Base-by-base conservation (phyloP, 805 yeast genomes). In the Candida ulmi region DNA sequence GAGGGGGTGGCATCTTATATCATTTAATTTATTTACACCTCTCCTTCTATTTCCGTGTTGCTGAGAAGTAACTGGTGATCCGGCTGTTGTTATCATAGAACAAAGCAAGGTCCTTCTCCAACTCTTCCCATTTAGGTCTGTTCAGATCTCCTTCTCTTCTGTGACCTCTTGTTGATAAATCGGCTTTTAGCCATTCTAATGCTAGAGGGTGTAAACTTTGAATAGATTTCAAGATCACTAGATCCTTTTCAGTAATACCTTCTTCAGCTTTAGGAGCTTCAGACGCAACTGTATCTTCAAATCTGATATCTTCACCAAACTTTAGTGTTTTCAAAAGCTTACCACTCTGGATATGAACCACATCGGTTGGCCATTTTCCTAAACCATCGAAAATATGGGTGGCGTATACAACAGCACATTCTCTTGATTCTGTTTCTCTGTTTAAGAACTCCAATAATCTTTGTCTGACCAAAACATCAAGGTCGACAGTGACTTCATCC, bases 371-470 rank as follows among this genome's bases (percentile, higher is more conserved):
- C 96, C 98, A 93, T 35, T 72, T 69, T 12, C 87, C 88, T 41
- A 93, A 72, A 0, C 99, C 99, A 54, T 93, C 99, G 60, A 93
- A 93, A 35, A 93, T 93, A 55, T 93, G 99, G 0, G 99, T 93
- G 3, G 98, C 93, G 57, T 93, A 93, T 4, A 91, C 79, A 28
- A 93, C 86, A 35, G 88, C 78, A 44, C 95, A 80, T 16, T 72
- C 62, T 43, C 98, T 70, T 0, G 65, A 56, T 36, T 65, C 67
- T 5, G 96, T 87, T 58, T 93, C 99, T n/a, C 62, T 55, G 47
- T 71, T 72, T 50, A 93, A 66, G 57, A 86, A 93, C 2, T 71
- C 66, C 45, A 93, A 65, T 36, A 93, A 65, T 39, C 87, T 71
- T 26, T 80, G 76, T 50, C 99, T 72, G 2, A 90, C 98, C 36